Percentiles rank a stretch among this genome's conserved stretches.
These are phyloP conservation scores for Hirsutella minnesotensis DNA, from an alignment of 2,329 filamentous ascomycete genomes.

Conservation along the genomic window DNA sequence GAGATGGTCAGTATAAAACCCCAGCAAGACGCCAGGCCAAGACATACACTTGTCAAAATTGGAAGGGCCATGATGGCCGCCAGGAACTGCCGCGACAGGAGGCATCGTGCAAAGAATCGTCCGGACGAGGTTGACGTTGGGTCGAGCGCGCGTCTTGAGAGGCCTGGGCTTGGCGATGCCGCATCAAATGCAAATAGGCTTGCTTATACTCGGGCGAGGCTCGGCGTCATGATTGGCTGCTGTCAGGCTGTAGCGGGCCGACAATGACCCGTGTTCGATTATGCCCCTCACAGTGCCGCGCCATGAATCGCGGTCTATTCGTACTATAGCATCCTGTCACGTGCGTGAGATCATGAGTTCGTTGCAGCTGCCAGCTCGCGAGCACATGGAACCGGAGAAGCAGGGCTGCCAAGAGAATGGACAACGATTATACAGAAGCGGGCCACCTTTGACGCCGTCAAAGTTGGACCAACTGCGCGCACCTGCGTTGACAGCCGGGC, in stretches of 20 bases:
- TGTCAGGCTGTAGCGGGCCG: slow-evolving; percentile 1
- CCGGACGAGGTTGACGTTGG: background rate
- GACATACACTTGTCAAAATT: slow-evolving; percentile 42
- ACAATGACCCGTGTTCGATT: slow-evolving; percentile 12
- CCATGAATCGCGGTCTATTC: background rate
- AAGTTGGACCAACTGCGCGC: background rate
- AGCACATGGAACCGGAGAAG: background rate
- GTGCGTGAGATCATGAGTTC: slow-evolving; percentile 21
- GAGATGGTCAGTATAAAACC: slow-evolving; percentile 4
- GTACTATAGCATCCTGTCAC: slow-evolving; percentile 21
- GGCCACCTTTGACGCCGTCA: background rate
- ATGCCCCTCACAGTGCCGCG: slow-evolving; percentile 14
- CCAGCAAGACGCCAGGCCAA: background rate
- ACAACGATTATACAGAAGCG: background rate
- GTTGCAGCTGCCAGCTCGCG: slow-evolving; percentile 12
- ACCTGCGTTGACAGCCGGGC: background rate
- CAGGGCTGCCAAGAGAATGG: background rate
- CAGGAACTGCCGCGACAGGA: slow-evolving; percentile 25
- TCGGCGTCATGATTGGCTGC: background rate
- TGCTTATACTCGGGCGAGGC: background rate
- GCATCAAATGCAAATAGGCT: background rate
- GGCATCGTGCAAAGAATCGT: slow-evolving; percentile 19
- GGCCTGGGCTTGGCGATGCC: background rate
- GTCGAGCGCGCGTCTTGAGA: background rate
- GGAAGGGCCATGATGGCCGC: slow-evolving; percentile 35